Evolutionary conservation across 805 yeast species (phyloP).

Genomic region (Wickerhamomyces queroliae): DNA sequence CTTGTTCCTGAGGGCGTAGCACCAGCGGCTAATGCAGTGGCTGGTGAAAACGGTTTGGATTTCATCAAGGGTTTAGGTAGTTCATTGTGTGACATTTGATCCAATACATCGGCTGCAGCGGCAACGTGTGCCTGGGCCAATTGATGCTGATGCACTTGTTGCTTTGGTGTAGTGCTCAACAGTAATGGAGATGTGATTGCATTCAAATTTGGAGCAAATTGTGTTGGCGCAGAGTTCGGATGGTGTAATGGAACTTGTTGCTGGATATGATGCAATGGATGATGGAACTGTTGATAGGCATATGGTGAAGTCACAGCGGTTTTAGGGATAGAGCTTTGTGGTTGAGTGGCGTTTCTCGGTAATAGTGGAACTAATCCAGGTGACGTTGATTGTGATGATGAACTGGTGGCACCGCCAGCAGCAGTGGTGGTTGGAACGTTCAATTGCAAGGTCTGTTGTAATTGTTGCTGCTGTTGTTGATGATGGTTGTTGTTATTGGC

Average conservation of each 20-base stretch:
- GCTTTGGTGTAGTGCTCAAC: conserved; percentile 38
- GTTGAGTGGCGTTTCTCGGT: conserved; percentile 26
- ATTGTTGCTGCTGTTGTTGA: background rate
- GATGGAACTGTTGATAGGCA: conserved; percentile 5
- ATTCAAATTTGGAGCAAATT: conserved; percentile 59
- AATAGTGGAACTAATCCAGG: conserved; percentile 36
- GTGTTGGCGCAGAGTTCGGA: conserved; percentile 66
- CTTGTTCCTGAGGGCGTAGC: background rate
- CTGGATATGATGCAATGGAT: conserved; percentile 6
- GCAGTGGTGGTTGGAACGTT: background rate
- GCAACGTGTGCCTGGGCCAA: conserved; percentile 24
- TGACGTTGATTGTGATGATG: no score
- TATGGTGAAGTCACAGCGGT: conserved; percentile 9
- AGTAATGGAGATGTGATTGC: conserved; percentile 61
- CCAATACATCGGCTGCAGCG: conserved; percentile 23
- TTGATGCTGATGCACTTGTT: conserved; percentile 28
- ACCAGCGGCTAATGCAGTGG: conserved; percentile 14
- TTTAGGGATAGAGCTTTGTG: conserved; percentile 11
- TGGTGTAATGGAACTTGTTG: conserved; percentile 54
- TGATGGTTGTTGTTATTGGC: background rate
- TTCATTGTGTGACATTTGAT: conserved; percentile 5
- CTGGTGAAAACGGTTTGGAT: conserved; percentile 19
- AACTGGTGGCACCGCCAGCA: no score
- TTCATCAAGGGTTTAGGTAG: conserved; percentile 4
- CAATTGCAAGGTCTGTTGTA: background rate